Evolutionary conservation across 2,329 filamentous ascomycete species (phyloP), one percentile per base, ranked within the genome.

Genomic region (Penicillium sp.): DNA sequence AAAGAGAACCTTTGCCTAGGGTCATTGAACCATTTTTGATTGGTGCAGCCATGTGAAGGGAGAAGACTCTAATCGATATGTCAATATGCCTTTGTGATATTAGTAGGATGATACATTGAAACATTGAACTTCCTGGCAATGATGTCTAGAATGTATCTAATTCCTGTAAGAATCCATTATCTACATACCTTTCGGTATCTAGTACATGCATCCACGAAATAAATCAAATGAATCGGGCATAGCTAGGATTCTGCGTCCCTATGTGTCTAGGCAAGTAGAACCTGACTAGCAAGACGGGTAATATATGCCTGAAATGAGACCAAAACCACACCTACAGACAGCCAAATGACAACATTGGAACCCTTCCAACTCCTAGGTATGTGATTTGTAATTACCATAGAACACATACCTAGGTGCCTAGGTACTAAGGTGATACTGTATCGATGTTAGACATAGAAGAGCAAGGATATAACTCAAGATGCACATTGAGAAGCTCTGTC

Each of bases 401-500:
- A 33, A 22, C 37, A 47, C n/a, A 42, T 29, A 19, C 17, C 17
- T 19, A 19, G 2, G 17, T 19, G 17, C 17, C 17, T 19, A 19
- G 17, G 17, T 19, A 37, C 32, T 22, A n/a, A 34, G 32, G 13
- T 39, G 28, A 19, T 44, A 37, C 29, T 45, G 26, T 31, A 49
- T 38, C 26, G 24, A 31, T 19, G 41, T 43, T 31, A 44, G 34
- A 40, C 35, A 32, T 35, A 26, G 21, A 48, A 49, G 29, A 56
- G 34, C 41, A 45, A 48, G 41, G 34, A 42, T 41, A 55, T 43
- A 48, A 50, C 52, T 43, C 51, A 48, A 45, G 41, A 51, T 46
- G 46, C 44, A 46, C 43, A 47, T 43, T 48, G 44, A 51, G 51
- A 60, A 47, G 45, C 52, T 52, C 48, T 54, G 42, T 50, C 44